Conservation (phyloP, 306 rosid genomes). For the Aeschynomene evenia region DNA sequence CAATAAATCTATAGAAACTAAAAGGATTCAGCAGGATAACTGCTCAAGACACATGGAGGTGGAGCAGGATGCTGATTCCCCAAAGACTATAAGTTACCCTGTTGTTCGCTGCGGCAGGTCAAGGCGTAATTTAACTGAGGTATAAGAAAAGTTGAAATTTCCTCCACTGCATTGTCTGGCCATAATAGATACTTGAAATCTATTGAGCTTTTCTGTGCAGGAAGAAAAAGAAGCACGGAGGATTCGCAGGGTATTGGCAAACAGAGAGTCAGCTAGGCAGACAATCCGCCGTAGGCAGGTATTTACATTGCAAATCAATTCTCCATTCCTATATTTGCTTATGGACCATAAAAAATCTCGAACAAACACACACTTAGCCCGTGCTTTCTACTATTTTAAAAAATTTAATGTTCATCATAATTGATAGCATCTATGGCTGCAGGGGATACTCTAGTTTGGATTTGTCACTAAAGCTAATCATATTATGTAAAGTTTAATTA, state of each 20-base stretch:
- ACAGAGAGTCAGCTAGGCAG: conserved; percentile 96
- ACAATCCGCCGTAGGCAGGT: conserved; percentile 99
- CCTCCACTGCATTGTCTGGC: not conserved
- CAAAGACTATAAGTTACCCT: conserved; percentile 38
- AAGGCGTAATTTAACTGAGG: conserved; percentile 83
- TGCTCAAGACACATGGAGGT: conserved; percentile 31
- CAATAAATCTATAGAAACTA: conserved; percentile 10
- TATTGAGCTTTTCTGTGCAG: conserved; percentile 38
- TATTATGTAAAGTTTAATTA: not conserved
- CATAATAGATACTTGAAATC: conserved; percentile 10
- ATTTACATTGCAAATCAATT: conserved; percentile 16
- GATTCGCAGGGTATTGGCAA: conserved; percentile 85
- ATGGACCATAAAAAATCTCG: conserved; percentile 6
- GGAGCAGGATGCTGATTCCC: conserved; percentile 52
- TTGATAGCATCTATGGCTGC: not conserved
- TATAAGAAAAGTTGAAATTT: conserved; percentile 24
- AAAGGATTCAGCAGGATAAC: conserved; percentile 30
- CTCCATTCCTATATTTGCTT: not conserved
- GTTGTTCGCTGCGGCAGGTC: conserved; percentile 55
- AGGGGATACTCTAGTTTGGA: not conserved
- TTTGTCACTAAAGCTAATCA: not conserved
- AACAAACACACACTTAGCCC: not conserved
- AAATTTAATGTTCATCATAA: not conserved
- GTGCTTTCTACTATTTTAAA: not conserved
- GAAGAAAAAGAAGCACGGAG: conserved; percentile 89